phyloP scores from a whole-genome alignment of 164 flowering plant genomes.

The Magnolia changhungtana region DNA sequence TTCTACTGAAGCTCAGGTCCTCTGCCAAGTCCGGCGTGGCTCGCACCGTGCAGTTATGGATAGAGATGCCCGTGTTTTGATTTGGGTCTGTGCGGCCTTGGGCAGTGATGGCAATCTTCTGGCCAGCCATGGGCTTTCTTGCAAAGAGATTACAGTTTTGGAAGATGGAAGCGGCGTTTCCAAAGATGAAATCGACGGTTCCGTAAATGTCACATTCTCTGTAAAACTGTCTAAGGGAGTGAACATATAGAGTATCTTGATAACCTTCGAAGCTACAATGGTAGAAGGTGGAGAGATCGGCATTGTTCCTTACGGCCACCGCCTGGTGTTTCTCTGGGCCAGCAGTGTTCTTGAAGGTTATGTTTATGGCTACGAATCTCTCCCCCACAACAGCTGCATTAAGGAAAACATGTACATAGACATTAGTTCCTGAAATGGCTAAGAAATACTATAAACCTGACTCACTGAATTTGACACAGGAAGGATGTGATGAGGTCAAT shows the following conservation, averaged over 20 bases:
- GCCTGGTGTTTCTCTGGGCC: slow-evolving; percentile 53
- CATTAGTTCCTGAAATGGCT: too few species aligned
- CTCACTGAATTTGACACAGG: too few species aligned
- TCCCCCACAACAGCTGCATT: slow-evolving; percentile 45
- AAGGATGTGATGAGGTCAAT: too few species aligned
- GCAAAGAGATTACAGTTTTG: slow-evolving; percentile 41
- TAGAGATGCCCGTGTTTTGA: slow-evolving; percentile 30
- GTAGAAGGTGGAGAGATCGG: slow-evolving; percentile 44
- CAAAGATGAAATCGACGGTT: slow-evolving; percentile 55
- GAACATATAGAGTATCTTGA: slow-evolving; percentile 50
- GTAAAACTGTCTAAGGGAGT: slow-evolving; percentile 47
- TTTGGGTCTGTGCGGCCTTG: slow-evolving; percentile 31
- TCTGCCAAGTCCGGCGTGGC: slow-evolving; percentile 29
- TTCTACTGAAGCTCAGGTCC: slow-evolving; percentile 21
- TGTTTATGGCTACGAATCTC: slow-evolving; percentile 37
- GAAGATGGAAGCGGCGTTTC: slow-evolving; percentile 43
- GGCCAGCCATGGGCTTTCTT: slow-evolving; percentile 27
- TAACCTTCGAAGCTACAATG: slow-evolving; percentile 52
- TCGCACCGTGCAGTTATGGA: slow-evolving; percentile 27
- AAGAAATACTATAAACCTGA: too few species aligned
- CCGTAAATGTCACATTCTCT: slow-evolving; percentile 47
- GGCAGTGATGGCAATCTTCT: slow-evolving; percentile 26
- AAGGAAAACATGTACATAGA: too few species aligned
- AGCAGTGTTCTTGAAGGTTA: slow-evolving; percentile 47
- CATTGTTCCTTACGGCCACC: slow-evolving; percentile 42